These are phyloP conservation scores for Heliophila coronopifolia DNA, from an alignment of 441 rosid species.

Conservation along the genomic window DNA sequence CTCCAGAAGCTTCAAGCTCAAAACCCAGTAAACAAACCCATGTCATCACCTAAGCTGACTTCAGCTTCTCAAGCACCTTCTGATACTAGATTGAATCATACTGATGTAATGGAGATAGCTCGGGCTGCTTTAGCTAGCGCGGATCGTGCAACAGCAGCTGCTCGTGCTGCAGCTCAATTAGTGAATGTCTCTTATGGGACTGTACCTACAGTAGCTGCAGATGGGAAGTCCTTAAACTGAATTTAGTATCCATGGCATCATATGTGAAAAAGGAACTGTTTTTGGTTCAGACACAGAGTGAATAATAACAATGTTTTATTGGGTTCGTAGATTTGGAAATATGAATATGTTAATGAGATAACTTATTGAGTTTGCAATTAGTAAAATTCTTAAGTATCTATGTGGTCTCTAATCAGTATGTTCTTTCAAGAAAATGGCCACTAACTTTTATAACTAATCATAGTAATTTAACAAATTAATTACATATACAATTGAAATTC, in stretches of 20 bases:
- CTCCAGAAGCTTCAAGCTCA: slow-evolving; percentile 31
- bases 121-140: slow-evolving; percentile 78
- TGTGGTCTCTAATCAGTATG: no score
- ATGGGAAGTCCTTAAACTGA: slow-evolving; percentile 31
- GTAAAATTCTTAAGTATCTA: no score
- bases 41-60: slow-evolving; percentile 19
- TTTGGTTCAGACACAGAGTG: neutral
- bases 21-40: slow-evolving; percentile 19
- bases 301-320: neutral
- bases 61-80: slow-evolving; percentile 18
- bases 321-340: neutral
- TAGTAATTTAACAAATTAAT: no score
- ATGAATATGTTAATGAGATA: slow-evolving; percentile 1
- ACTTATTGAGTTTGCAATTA: no score
- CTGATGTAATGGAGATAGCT: slow-evolving; percentile 71
- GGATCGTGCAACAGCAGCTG: slow-evolving; percentile 73
- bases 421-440: no score
- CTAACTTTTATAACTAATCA: no score
- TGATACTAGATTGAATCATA: slow-evolving; percentile 31
- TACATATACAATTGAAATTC: no score
- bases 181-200: slow-evolving; percentile 45
- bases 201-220: slow-evolving; percentile 29
- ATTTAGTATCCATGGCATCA: neutral
- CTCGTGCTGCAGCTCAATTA: slow-evolving; percentile 77
- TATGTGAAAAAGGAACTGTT: slow-evolving; percentile 11